phyloP scores from a whole-genome alignment of 2,329 filamentous ascomycete genomes.

The Whalleya microplaca region DNA sequence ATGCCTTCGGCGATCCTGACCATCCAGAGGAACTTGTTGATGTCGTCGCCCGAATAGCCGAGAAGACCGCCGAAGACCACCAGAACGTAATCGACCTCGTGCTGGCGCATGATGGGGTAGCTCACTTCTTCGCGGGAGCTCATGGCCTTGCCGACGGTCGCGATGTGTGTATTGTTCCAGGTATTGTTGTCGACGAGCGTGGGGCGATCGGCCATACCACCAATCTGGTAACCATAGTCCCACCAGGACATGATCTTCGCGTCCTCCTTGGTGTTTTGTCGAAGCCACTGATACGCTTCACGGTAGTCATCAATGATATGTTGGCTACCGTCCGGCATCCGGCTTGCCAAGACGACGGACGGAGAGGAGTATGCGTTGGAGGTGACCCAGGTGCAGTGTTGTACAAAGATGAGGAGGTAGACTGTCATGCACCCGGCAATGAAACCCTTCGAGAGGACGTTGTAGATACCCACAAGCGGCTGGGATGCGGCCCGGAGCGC shows the following conservation, averaged over 20 bases:
- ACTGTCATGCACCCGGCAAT: conserved; percentile 73
- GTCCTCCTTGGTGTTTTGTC: conserved; percentile 92
- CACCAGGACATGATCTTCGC: conserved; percentile 99
- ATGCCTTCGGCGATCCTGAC: conserved; percentile 98
- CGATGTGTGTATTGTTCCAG: conserved; percentile 99
- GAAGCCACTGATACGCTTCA: conserved; percentile 98
- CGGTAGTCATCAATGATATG: conserved; percentile 99
- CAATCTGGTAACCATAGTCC: conserved; percentile 99
- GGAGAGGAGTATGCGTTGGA: conserved; percentile 99
- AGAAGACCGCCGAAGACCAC: conserved; percentile 95
- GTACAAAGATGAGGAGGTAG: conserved; percentile 90
- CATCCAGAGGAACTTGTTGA: conserved; percentile 99
- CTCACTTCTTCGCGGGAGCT: conserved; percentile 96
- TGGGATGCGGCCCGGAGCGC: conserved; percentile 72
- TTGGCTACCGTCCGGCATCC: conserved; percentile 90
- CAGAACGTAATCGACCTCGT: conserved; percentile 98
- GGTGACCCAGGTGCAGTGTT: conserved; percentile 99
- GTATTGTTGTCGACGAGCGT: conserved; percentile 99
- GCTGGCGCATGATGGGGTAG: conserved; percentile 97
- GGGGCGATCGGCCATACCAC: conserved; percentile 96
- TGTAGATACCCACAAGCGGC: conserved; percentile 84
- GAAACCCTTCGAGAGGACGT: conserved; percentile 75
- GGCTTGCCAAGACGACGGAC: conserved; percentile 92
- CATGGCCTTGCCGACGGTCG: conserved; percentile 98
- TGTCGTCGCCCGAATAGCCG: conserved; percentile 97